Evolutionary conservation across 768 basidiomycete genomes (phyloP).

Genomic region (Tephrocybe sp.): DNA sequence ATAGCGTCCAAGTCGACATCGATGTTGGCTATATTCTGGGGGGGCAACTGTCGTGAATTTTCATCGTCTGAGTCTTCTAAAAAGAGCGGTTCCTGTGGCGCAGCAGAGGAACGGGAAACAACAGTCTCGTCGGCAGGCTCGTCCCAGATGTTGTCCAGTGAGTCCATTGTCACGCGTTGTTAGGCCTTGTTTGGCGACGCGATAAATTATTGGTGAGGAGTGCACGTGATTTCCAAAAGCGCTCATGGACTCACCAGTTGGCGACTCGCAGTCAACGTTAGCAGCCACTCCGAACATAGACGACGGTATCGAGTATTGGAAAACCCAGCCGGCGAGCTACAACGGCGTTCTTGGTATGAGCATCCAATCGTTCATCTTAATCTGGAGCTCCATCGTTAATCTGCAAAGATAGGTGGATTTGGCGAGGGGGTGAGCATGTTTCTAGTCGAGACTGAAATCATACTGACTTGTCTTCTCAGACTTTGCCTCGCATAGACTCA

Average conservation of each 20-base stretch:
- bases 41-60: slow-evolving; percentile 17
- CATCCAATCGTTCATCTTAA: slow-evolving; percentile 14
- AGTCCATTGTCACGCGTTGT: slow-evolving; percentile 43
- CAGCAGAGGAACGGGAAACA: slow-evolving; percentile 5
- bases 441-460: slow-evolving; percentile 10
- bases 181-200: slow-evolving; percentile 34
- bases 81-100: slow-evolving; percentile 47
- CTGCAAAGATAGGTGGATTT: slow-evolving; percentile 30
- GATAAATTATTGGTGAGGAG: slow-evolving; percentile 10
- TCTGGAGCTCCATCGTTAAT: background rate
- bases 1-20: slow-evolving; percentile 49
- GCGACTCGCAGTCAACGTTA: slow-evolving; percentile 5
- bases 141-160: slow-evolving; percentile 62
- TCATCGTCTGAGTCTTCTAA: slow-evolving; percentile 59
- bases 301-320: slow-evolving; percentile 87
- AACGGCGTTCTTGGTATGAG: slow-evolving; percentile 80
- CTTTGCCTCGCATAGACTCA: slow-evolving; percentile 87
- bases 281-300: slow-evolving; percentile 55
- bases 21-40: slow-evolving; percentile 40
- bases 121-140: slow-evolving; percentile 36
- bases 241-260: slow-evolving; percentile 2
- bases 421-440: slow-evolving; percentile 46
- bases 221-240: slow-evolving; percentile 10
- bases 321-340: slow-evolving; percentile 70
- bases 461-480: slow-evolving; percentile 38